These are phyloP conservation scores for Wickerhamomyces alni DNA, from an alignment of 805 yeast species.

Conservation along the genomic window DNA sequence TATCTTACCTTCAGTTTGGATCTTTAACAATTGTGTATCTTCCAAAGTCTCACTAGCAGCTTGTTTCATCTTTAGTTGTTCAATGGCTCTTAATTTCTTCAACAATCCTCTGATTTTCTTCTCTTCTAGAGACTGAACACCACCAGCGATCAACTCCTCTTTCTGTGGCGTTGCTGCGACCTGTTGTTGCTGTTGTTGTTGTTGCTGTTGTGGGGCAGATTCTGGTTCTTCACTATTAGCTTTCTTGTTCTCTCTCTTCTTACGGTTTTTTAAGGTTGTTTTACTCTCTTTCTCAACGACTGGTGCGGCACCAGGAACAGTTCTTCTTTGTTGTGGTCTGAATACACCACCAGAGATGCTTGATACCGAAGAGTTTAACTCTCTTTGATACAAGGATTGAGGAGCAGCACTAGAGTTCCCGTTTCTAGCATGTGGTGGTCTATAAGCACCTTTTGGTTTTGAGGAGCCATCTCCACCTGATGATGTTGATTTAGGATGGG, in stretches of 20 bases:
- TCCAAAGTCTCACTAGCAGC: slow-evolving; percentile 80
- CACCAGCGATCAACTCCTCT: slow-evolving; percentile 47
- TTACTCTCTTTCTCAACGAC: slow-evolving; percentile 45
- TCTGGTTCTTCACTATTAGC: slow-evolving; percentile 16
- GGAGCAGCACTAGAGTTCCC: slow-evolving; percentile 25
- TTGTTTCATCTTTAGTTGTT: slow-evolving; percentile 79
- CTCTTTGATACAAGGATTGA: slow-evolving; percentile 55
- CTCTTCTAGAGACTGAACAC: slow-evolving; percentile 72
- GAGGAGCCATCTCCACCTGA: slow-evolving; percentile 26
- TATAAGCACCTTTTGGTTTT: slow-evolving; percentile 83
- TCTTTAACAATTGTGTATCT: slow-evolving; percentile 88
- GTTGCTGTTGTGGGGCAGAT: slow-evolving; percentile 4
- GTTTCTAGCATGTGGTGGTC: slow-evolving; percentile 92
- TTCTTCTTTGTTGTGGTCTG: slow-evolving; percentile 30
- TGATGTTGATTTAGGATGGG: slow-evolving; percentile 29
- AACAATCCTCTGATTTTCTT: slow-evolving; percentile 86
- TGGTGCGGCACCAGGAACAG: slow-evolving; percentile 55
- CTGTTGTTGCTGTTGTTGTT: slow-evolving; percentile 6
- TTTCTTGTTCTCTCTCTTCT: slow-evolving; percentile 64
- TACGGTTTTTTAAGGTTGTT: slow-evolving; percentile 66
- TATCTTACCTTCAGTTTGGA: slow-evolving; percentile 78
- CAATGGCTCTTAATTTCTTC: slow-evolving; percentile 95
- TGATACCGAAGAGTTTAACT: slow-evolving; percentile 29
- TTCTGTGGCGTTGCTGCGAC: background rate
- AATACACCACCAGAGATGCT: slow-evolving; percentile 17